Evolutionary conservation across 2,329 filamentous ascomycete genomes (phyloP), one percentile per base, ranked within the genome.

Genomic region (Fusarium liriodendri): DNA sequence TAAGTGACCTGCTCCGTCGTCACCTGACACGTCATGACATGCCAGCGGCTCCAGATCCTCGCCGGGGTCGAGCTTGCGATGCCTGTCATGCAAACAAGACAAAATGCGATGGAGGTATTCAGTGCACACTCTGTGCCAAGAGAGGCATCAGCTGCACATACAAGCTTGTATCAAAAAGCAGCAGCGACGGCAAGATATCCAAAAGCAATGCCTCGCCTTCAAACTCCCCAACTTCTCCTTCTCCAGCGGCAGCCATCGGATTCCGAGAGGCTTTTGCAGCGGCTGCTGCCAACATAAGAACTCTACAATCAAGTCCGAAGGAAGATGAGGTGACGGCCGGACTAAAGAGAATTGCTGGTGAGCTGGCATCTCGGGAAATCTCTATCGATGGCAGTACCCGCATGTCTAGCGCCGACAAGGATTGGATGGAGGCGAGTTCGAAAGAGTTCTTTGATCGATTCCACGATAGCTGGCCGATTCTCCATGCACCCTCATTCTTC

Each of bases 51-150:
- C 79, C 80, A 7, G 79, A 81, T 32, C 76, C 78, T 6, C 79
- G 84, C 54, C 80, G 80, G 27, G 82, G 82, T 32, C 79, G 80
- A 9, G 85, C 85, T 11, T 87, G 85, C 58, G 80, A 85, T 70
- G 79, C 82, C 8, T 87, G 85, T 32, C 85, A 84, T 57, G 77
- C 81, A n/a, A 85, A 83, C 67, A 87, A 86, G 76, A 85, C 82
- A 2, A 85, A 84, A 67, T 86, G 85, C 59, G 82, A 84, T 66
- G 85, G 85, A 2, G 82, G 83, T 14, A 64, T 75, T 2, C 79
- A 78, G 27, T 86, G 85, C 52, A 80, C 81, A 1, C 80, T 83
- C 3, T 86, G 85, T 54, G 70, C 73, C 6, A 85, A 84, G 70
- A 80, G 82, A 64, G 80, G 79, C 2, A 80, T 84, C 20, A 70